Percentiles rank a stretch among this genome's conserved stretches.
phyloP scores from a whole-genome alignment of 306 rosid genomes.

The Vicia faba region DNA sequence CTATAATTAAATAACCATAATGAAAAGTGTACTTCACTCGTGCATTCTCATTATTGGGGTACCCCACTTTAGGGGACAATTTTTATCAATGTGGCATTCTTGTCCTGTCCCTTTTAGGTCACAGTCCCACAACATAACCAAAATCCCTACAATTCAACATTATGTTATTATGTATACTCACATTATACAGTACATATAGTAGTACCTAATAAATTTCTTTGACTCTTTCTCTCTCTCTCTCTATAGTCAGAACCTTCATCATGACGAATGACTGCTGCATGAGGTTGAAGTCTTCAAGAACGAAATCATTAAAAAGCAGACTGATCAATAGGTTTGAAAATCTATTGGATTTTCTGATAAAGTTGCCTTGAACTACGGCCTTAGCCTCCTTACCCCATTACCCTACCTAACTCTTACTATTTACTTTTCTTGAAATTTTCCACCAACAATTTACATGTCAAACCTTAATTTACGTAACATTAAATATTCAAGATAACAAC shows the following conservation, averaged over 20 bases:
- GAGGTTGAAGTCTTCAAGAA: constrained; percentile 48
- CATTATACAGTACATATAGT: too few species aligned
- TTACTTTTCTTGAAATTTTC: constrained; percentile 20
- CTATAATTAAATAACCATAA: constrained; percentile 34
- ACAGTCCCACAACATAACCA: constrained; percentile 21
- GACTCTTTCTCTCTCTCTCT: neutral
- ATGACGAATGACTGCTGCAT: constrained; percentile 30
- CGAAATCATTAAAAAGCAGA: constrained; percentile 46
- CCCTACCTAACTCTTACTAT: constrained; percentile 40
- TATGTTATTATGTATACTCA: too few species aligned
- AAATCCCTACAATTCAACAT: too few species aligned
- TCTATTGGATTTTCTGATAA: constrained; percentile 35
- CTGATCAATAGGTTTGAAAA: constrained; percentile 40
- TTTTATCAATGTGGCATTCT: constrained; percentile 44
- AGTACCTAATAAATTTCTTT: neutral
- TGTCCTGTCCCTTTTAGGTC: constrained; percentile 48
- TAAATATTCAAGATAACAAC: too few species aligned
- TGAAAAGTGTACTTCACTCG: constrained; percentile 51
- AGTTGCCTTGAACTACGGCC: constrained; percentile 46
- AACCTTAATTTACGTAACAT: too few species aligned
- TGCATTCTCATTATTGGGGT: constrained; percentile 56
- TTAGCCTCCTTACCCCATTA: constrained; percentile 28
- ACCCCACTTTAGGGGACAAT: constrained; percentile 59
- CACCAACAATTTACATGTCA: constrained; percentile 8
- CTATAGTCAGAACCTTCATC: constrained; percentile 9